Conservation (phyloP, 2,329 filamentous ascomycete species). For the Plenodomus lindquistii region DNA sequence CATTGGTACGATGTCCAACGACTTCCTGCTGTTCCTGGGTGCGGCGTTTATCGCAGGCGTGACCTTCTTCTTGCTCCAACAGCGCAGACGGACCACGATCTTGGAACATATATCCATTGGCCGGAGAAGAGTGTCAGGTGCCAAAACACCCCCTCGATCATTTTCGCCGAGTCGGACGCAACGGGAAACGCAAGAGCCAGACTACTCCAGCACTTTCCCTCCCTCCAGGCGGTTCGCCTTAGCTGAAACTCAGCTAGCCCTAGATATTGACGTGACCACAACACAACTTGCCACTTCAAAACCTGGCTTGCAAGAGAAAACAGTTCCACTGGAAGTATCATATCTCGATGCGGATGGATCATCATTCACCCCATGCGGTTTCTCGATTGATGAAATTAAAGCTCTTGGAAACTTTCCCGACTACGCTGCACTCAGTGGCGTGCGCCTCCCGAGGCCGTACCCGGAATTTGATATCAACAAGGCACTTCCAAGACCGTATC, state of each 20-base stretch:
- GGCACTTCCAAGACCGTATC: constrained; percentile 73
- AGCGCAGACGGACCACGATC: constrained; percentile 47
- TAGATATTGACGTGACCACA: constrained; percentile 29
- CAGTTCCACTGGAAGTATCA: constrained; percentile 29
- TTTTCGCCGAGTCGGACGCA: constrained; percentile 54
- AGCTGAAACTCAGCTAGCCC: constrained; percentile 32
- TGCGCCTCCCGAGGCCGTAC: constrained; percentile 70
- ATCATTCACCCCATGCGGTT: constrained; percentile 66
- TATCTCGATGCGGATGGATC: constrained; percentile 32
- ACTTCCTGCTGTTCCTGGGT: constrained; percentile 32
- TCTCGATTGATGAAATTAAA: constrained; percentile 70
- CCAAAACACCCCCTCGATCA: constrained; percentile 58
- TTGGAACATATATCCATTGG: constrained; percentile 46
- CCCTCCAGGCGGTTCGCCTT: constrained; percentile 57
- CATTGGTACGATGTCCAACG: constrained; percentile 19
- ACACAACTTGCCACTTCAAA: constrained; percentile 25
- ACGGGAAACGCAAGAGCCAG: constrained; percentile 32
- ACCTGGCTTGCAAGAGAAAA: constrained; percentile 25
- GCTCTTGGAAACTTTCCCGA: constrained; percentile 77
- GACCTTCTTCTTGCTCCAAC: constrained; percentile 32
- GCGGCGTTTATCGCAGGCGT: constrained; percentile 36
- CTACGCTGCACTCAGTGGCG: constrained; percentile 74
- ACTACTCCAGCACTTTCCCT: constrained; percentile 56
- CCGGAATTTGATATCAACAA: constrained; percentile 68
- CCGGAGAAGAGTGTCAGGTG: constrained; percentile 50